phyloP scores from a whole-genome alignment of 2,329 filamentous ascomycete genomes.

The Phyllosticta capitalensis region DNA sequence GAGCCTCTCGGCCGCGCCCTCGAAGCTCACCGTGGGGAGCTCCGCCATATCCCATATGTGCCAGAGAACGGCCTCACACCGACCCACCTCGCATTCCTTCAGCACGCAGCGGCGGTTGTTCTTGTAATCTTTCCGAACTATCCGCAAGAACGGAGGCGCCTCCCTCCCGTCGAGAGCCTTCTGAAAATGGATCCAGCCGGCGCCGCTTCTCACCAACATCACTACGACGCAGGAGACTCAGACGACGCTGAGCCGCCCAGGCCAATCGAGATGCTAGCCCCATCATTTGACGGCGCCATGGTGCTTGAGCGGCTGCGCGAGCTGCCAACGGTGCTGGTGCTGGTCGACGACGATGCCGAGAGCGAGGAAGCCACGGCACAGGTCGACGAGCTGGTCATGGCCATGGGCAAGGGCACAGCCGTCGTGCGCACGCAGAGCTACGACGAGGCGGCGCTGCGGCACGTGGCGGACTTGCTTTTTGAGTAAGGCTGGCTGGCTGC shows the following conservation, averaged over 20 bases:
- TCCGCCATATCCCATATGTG: slow-evolving; percentile 65
- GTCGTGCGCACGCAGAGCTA: background rate
- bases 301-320: background rate
- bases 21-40: slow-evolving; percentile 47
- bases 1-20: slow-evolving; percentile 59
- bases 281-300: background rate
- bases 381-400: background rate
- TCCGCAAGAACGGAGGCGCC: background rate
- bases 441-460: background rate
- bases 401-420: background rate
- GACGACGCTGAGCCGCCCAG: background rate
- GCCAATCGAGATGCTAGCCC: background rate
- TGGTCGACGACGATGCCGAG: slow-evolving; percentile 1
- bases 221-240: background rate
- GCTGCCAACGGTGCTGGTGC: slow-evolving; percentile 2
- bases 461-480: background rate
- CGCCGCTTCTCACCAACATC: background rate
- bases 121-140: slow-evolving; percentile 38
- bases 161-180: background rate
- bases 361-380: background rate
- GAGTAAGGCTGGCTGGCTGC: background rate
- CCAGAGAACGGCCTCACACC: slow-evolving; percentile 53
- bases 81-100: slow-evolving; percentile 54
- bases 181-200: background rate
- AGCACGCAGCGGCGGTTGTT: slow-evolving; percentile 49